A percentile compares a stretch with the other conserved stretches of the same genome.
Conservation (phyloP, 805 yeast genomes). For the Priceomyces fermenticarens region DNA sequence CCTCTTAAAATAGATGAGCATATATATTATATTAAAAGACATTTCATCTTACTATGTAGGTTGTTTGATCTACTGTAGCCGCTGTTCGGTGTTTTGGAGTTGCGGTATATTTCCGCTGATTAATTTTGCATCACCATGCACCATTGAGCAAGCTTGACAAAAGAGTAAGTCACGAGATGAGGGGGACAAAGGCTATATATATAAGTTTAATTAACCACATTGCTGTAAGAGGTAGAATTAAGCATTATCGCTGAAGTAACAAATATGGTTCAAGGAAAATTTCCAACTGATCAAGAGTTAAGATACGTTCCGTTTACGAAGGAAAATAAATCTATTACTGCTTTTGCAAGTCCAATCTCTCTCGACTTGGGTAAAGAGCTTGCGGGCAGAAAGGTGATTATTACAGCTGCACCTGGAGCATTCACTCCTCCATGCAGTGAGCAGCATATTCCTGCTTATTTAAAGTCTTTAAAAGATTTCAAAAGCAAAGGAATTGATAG, state of each 20-base stretch:
- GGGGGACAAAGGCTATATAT: too few species aligned
- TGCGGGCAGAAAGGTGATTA: constrained; percentile 53
- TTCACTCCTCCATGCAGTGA: constrained; percentile 81
- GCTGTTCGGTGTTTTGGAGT: too few species aligned
- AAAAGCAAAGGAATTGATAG: constrained; percentile 60
- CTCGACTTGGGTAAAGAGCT: constrained; percentile 31
- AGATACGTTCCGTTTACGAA: constrained; percentile 42
- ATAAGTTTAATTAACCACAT: too few species aligned
- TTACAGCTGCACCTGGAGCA: constrained; percentile 83
- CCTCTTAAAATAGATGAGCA: too few species aligned
- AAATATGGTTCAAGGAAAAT: constrained; percentile 11
- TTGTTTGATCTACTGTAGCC: too few species aligned
- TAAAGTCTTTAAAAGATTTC: constrained; percentile 48
- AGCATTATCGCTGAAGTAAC: too few species aligned
- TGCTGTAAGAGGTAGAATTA: too few species aligned
- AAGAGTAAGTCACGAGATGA: too few species aligned
- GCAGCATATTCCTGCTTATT: constrained; percentile 68
- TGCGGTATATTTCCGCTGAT: too few species aligned
- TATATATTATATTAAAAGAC: too few species aligned
- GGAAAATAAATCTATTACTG: constrained; percentile 30
- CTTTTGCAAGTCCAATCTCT: constrained; percentile 37
- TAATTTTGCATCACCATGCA: background rate
- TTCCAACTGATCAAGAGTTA: constrained; percentile 35
- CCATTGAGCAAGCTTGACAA: too few species aligned
- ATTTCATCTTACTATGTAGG: too few species aligned